Conservation (phyloP, 2,329 filamentous ascomycete species). For the Celoporthe dispersa region DNA sequence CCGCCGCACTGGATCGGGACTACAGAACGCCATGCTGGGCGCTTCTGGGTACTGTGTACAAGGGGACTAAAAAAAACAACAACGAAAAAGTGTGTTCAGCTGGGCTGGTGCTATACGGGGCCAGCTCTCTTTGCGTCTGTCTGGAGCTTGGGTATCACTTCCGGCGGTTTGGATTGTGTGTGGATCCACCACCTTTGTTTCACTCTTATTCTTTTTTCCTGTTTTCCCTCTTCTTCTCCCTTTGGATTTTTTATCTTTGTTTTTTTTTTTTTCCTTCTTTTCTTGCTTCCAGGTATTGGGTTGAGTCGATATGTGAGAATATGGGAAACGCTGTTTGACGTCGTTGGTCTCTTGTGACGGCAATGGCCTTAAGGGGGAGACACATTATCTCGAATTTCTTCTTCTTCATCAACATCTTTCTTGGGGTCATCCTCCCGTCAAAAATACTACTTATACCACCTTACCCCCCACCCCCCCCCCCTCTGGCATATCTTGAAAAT, state of each 20-base stretch:
- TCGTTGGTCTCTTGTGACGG: background rate
- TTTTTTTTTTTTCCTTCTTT: background rate
- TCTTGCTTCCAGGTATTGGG: background rate
- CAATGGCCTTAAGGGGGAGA: background rate
- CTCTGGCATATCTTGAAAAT: background rate
- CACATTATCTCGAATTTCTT: background rate
- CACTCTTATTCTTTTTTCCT: background rate
- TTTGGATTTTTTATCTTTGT: background rate
- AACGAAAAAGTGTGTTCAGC: background rate
- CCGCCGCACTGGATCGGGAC: background rate
- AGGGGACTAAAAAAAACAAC: background rate
- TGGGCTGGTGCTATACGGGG: background rate
- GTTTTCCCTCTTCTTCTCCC: background rate
- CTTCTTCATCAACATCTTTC: background rate
- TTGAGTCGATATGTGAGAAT: background rate
- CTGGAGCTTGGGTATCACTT: constrained; percentile 4
- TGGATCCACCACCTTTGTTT: background rate
- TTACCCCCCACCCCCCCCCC: background rate
- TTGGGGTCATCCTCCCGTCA: background rate
- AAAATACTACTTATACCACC: background rate
- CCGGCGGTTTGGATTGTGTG: background rate
- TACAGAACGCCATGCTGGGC: background rate
- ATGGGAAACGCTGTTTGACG: background rate
- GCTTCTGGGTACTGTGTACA: background rate
- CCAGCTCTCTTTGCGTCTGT: background rate